Evolutionary conservation across 2,329 filamentous ascomycete genomes (phyloP), one percentile per base, ranked within the genome.

Genomic region (Capronia epimyces): DNA sequence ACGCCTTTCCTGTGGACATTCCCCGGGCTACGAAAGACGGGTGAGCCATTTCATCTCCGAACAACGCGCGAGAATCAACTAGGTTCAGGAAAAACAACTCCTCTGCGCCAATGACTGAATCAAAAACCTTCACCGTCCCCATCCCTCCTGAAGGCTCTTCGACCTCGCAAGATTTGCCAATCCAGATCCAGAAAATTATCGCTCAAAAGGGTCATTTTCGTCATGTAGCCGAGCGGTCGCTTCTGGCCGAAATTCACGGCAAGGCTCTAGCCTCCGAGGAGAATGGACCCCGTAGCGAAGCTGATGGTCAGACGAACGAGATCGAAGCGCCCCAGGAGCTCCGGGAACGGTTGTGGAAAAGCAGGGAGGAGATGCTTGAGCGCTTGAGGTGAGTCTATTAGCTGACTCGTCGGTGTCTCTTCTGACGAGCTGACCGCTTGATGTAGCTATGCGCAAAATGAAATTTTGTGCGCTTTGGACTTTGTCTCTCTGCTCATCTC

Each of bases 401-500:
- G 22, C 32, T 6, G 44, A 27, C 53, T 55, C 47, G 51, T 58
- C 49, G 7, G 7, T 18, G 7, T 4, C 3, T 37, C 34, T 20
- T 18, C 16, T 18, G 8, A 37, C 34, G 12, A 37, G 29, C 29
- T 51, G n/a, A 20, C 34, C 5, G 20, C 20, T 18, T 37, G 6
- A 5, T 18, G 4, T 20, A 74, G 71, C 44, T 66, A 71, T 58
- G 69, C 71, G 25, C 70, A 73, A 48, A 69, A 69, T 63, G 71
- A 74, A 60, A 63, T 71, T 34, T 75, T 86, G 64, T 76, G 87
- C 53, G 82, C 84, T 5, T 80, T 94, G 62, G 88, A 95, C 66
- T 87, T 90, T 62, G 72, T 95, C 49, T 95, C 89, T 24, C 78
- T 95, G 5, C 75, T 95, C 1, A 75, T 93, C 13, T 88, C 87